A percentile compares a stretch with the other conserved stretches of the same genome.
phyloP scores from a whole-genome alignment of 2,329 filamentous ascomycete species.

The Pseudogymnoascus sp. region DNA sequence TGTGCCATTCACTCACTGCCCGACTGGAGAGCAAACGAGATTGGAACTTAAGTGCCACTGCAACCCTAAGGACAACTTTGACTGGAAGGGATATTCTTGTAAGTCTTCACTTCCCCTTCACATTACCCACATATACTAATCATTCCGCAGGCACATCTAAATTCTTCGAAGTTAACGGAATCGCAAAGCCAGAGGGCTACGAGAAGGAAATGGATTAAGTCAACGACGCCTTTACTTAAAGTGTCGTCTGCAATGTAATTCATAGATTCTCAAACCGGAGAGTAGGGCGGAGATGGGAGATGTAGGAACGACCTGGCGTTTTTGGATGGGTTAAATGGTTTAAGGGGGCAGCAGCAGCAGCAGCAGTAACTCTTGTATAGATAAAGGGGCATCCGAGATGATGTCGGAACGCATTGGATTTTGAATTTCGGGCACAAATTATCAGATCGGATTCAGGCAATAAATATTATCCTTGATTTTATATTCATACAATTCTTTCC shows the following conservation, averaged over 20 bases:
- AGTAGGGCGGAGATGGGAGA: background rate
- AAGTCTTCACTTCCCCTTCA: constrained; percentile 33
- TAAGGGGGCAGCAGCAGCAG: background rate
- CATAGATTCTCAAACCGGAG: background rate
- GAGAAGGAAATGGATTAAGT: constrained; percentile 56
- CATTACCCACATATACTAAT: constrained; percentile 8
- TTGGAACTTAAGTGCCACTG: constrained; percentile 86
- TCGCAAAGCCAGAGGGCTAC: constrained; percentile 79
- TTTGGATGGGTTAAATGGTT: background rate
- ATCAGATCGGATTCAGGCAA: background rate
- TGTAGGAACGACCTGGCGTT: constrained; percentile 1
- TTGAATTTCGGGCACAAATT: background rate
- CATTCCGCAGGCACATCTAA: constrained; percentile 60
- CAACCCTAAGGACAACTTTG: constrained; percentile 94
- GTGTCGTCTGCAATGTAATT: background rate
- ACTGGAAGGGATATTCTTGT: constrained; percentile 99
- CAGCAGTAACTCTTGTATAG: background rate
- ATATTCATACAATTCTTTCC: background rate
- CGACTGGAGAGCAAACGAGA: constrained; percentile 76
- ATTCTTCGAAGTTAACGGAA: constrained; percentile 74
- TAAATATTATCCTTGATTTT: background rate
- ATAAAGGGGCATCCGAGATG: background rate
- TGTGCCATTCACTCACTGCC: constrained; percentile 95
- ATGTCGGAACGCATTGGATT: background rate
- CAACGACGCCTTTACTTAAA: constrained; percentile 1